These are phyloP conservation scores for Neoscytalidium dimidiatum DNA, from an alignment of 2,329 filamentous ascomycete species.

Conservation along the genomic window DNA sequence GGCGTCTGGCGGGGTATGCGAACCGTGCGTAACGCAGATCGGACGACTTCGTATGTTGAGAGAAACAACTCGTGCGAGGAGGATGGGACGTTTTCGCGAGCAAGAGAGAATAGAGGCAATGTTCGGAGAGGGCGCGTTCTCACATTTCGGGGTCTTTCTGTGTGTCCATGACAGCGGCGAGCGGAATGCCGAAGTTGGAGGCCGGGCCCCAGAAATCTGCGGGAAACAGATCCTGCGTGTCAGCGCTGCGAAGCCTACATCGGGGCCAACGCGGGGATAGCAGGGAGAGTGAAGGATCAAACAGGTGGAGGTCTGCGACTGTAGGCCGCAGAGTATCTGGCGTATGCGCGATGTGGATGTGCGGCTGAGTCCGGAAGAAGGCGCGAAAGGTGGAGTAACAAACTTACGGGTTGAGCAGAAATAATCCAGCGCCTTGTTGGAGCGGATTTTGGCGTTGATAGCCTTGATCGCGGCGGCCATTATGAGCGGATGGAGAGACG, in stretches of 20 bases:
- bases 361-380: slow-evolving; percentile 17
- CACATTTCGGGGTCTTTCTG: slow-evolving; percentile 56
- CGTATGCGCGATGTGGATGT: background rate
- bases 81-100: background rate
- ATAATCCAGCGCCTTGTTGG: slow-evolving; percentile 53
- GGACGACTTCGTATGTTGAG: background rate
- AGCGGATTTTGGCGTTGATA: slow-evolving; percentile 55
- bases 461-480: slow-evolving; percentile 58
- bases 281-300: background rate
- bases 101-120: background rate
- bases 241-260: background rate
- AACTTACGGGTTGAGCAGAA: slow-evolving; percentile 56
- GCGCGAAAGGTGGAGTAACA: slow-evolving; percentile 10
- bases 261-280: background rate
- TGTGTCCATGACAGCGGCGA: slow-evolving; percentile 56
- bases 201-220: slow-evolving; percentile 56
- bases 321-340: background rate
- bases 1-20: background rate
- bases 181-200: slow-evolving; percentile 56
- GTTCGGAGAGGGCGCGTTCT: slow-evolving; percentile 19
- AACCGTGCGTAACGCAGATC: slow-evolving; percentile 3
- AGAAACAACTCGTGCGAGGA: background rate
- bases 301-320: background rate
- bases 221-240: background rate
- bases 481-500: slow-evolving; percentile 20